phyloP scores from a whole-genome alignment of 2,329 filamentous ascomycete species.

The Pestalotiopsis sp. region DNA sequence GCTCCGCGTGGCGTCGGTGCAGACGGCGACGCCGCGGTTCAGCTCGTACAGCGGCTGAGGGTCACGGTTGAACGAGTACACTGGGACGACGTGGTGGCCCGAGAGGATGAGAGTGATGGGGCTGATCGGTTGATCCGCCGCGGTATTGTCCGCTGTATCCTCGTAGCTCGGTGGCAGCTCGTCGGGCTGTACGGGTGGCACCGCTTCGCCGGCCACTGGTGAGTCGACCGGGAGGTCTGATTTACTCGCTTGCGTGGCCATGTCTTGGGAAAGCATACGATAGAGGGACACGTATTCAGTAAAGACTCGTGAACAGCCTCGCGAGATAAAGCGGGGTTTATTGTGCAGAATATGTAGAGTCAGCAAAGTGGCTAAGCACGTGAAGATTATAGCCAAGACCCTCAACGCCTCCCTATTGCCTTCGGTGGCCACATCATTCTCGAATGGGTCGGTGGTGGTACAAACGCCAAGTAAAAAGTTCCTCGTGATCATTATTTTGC shows the following conservation, averaged over 20 bases:
- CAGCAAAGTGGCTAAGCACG: not conserved
- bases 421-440: no score
- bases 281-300: not conserved
- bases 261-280: not conserved
- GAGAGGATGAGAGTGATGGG: not conserved
- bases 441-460: no score
- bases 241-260: not conserved
- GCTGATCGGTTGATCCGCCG: not conserved
- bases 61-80: not conserved
- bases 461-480: no score
- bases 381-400: not conserved
- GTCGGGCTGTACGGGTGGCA: not conserved
- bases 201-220: not conserved
- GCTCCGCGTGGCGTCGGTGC: not conserved
- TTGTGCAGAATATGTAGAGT: not conserved
- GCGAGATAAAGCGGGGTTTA: not conserved
- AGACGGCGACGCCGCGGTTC: not conserved
- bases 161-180: not conserved
- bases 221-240: not conserved
- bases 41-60: constrained; percentile 2
- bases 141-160: not conserved
- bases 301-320: not conserved
- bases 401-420: not conserved
- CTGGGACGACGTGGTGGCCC: not conserved
- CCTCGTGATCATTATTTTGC: no score